Evolutionary conservation across 495 filamentous ascomycete genomes (phyloP).

Genomic region (Hypoxylon lienhwacheense): DNA sequence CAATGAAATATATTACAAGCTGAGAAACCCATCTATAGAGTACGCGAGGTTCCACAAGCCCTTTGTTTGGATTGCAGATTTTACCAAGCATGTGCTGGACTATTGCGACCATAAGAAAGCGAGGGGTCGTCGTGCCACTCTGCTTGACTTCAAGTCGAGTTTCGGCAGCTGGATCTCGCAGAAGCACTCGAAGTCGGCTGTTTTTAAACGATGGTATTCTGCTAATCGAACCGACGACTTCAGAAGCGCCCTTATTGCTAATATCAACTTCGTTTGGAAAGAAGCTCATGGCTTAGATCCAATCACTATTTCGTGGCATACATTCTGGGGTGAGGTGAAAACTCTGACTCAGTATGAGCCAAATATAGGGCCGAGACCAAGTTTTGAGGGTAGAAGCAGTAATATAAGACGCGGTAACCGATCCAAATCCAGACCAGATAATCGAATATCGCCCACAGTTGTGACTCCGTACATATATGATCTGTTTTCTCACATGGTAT

Average conservation of each 20-base stretch:
- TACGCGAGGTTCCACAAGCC: slow-evolving; percentile 61
- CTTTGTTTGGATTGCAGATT: slow-evolving; percentile 67
- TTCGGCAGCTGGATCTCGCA: slow-evolving; percentile 59
- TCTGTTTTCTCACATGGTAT: slow-evolving; percentile 64
- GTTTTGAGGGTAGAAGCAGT: neutral
- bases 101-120: slow-evolving; percentile 48
- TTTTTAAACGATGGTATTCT: slow-evolving; percentile 54
- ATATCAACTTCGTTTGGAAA: slow-evolving; percentile 65
- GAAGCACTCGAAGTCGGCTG: slow-evolving; percentile 41
- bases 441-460: slow-evolving; percentile 49
- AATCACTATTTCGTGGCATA: slow-evolving; percentile 16
- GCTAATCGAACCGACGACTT: slow-evolving; percentile 57
- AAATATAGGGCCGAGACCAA: slow-evolving; percentile 8
- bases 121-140: slow-evolving; percentile 39
- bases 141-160: slow-evolving; percentile 54
- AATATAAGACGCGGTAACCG: neutral
- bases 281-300: slow-evolving; percentile 53
- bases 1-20: slow-evolving; percentile 61
- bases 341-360: slow-evolving; percentile 19
- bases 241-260: slow-evolving; percentile 54
- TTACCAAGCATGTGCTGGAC: slow-evolving; percentile 70
- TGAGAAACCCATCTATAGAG: slow-evolving; percentile 55
- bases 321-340: slow-evolving; percentile 24
- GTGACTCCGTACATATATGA: slow-evolving; percentile 68
- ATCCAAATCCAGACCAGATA: slow-evolving; percentile 11